phyloP scores from a whole-genome alignment of 2,329 filamentous ascomycete genomes.

The Scedosporium aurantiacum region DNA sequence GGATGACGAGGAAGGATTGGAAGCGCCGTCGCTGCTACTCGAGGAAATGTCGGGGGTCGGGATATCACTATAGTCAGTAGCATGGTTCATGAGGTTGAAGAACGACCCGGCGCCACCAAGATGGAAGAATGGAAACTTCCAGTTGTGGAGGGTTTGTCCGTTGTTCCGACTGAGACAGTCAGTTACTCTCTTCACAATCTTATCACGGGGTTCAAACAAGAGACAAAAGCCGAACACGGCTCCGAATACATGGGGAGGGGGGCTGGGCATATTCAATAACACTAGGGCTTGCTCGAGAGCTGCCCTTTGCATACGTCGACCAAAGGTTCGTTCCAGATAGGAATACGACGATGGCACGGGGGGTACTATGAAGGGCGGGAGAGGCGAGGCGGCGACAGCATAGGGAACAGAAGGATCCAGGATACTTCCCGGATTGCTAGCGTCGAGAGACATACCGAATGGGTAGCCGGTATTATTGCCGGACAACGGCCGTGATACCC shows the following conservation, averaged over 20 bases:
- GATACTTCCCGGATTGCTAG: constrained; percentile 10
- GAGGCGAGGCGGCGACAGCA: constrained; percentile 9
- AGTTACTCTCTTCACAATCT: constrained; percentile 31
- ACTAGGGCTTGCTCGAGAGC: constrained; percentile 51
- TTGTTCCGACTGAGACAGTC: constrained; percentile 20
- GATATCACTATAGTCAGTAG: background rate
- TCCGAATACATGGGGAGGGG: constrained; percentile 36
- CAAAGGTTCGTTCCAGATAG: constrained; percentile 56
- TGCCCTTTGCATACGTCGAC: constrained; percentile 56
- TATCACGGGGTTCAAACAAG: constrained; percentile 42
- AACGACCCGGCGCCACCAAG: constrained; percentile 60
- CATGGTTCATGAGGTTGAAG: constrained; percentile 26
- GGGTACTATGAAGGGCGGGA: constrained; percentile 23
- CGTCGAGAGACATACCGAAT: constrained; percentile 21
- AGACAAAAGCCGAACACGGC: constrained; percentile 60
- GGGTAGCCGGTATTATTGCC: constrained; percentile 46
- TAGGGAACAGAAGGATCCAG: background rate
- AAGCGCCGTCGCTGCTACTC: background rate
- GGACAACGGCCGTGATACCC: background rate
- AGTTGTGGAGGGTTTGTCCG: constrained; percentile 41
- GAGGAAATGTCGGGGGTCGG: background rate
- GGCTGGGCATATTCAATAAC: constrained; percentile 39
- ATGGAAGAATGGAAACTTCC: constrained; percentile 50
- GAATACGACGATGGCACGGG: constrained; percentile 43
- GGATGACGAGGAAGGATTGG: background rate